Conservation (phyloP, 495 filamentous ascomycete species). For the Penicillium argentinense region DNA sequence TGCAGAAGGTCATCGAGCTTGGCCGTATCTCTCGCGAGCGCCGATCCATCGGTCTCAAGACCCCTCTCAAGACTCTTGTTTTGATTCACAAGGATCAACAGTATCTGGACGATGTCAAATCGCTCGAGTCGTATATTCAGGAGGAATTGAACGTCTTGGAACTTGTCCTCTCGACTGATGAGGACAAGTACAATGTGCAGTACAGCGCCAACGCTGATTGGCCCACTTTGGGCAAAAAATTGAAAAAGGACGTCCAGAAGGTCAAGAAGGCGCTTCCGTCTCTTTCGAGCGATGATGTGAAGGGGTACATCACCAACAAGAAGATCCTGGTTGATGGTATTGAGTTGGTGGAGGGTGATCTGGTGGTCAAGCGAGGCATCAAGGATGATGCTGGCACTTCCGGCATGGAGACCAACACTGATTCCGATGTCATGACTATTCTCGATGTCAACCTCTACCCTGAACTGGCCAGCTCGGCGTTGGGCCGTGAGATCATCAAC, state of each 20-base stretch:
- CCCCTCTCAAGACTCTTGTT: conserved; percentile 82
- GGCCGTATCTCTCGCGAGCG: conserved; percentile 83
- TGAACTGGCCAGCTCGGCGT: conserved; percentile 74
- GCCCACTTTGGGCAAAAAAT: conserved; percentile 92
- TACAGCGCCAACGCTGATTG: conserved; percentile 89
- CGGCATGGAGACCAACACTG: conserved; percentile 80
- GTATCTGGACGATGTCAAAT: conserved; percentile 84
- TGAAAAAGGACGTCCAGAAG: conserved; percentile 87
- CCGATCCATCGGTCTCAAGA: conserved; percentile 81
- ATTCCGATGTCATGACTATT: conserved; percentile 78
- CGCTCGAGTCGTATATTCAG: conserved; percentile 78
- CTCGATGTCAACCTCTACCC: conserved; percentile 73
- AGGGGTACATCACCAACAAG: conserved; percentile 65
- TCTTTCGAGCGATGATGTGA: conserved; percentile 76
- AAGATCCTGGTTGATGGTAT: conserved; percentile 83
- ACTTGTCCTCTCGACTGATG: conserved; percentile 81
- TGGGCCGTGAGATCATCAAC: conserved; percentile 80
- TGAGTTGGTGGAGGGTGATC: conserved; percentile 72
- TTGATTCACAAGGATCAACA: conserved; percentile 82
- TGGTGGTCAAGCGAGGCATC: conserved; percentile 79
- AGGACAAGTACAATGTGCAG: conserved; percentile 86
- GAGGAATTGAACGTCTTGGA: conserved; percentile 91
- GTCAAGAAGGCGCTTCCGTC: conserved; percentile 87
- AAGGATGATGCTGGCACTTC: conserved; percentile 64
- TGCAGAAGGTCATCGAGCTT: conserved; percentile 95